These are phyloP conservation scores for Buxus sempervirens DNA, from an alignment of 164 flowering plant genomes.

Conservation along the genomic window DNA sequence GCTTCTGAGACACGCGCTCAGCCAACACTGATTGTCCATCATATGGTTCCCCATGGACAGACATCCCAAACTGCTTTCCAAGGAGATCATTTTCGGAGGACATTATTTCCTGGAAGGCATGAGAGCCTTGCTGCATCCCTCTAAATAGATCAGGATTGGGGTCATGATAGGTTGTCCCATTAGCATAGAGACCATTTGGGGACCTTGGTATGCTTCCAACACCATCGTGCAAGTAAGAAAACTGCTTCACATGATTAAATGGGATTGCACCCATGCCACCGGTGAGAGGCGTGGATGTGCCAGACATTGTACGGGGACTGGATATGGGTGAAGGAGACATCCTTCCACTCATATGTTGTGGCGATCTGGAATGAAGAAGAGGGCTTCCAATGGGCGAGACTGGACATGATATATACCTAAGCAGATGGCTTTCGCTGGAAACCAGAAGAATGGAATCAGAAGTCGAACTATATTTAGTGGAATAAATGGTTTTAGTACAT, in stretches of 20 bases:
- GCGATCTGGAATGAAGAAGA: conserved; percentile 60
- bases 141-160: conserved; percentile 52
- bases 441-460: conserved; percentile 19
- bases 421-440: conserved; percentile 53
- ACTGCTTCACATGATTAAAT: conserved; percentile 51
- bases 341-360: conserved; percentile 69
- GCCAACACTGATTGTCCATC: conserved; percentile 68
- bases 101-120: conserved; percentile 43
- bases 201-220: conserved; percentile 46
- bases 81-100: conserved; percentile 41
- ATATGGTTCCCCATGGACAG: conserved; percentile 39
- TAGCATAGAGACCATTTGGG: conserved; percentile 30
- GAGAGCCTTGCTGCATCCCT: conserved; percentile 55
- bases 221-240: conserved; percentile 54
- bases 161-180: conserved; percentile 48
- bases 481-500: background rate
- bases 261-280: conserved; percentile 77
- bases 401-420: conserved; percentile 78
- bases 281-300: conserved; percentile 82
- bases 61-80: conserved; percentile 49
- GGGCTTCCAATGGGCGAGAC: conserved; percentile 93
- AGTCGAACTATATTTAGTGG: conserved; percentile 1
- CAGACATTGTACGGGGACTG: conserved; percentile 74
- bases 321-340: conserved; percentile 85
- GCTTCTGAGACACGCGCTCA: conserved; percentile 73